Evolutionary conservation across 78 protist species (phyloP), one percentile per base, ranked within the genome.

Genomic region (Tieghemostelium lacteum): DNA sequence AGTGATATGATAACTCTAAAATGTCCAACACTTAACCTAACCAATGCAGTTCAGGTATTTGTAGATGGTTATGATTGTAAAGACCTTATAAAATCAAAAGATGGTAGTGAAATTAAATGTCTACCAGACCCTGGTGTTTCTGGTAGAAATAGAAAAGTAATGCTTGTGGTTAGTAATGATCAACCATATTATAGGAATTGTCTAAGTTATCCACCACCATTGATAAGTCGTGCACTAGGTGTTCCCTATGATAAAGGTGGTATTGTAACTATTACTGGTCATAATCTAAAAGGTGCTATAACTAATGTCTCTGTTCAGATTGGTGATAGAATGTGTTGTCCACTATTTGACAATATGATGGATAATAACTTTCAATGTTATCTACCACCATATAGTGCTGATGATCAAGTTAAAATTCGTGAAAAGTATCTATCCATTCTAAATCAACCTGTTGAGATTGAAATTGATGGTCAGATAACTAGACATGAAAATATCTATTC

Each of bases 151-250:
- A 34, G 24, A 20, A 71, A 71, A 31, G 63, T 71, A 2, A 31
- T 29, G 0, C 3, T 71, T 0, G 33, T 71, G 6, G 20, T 55
- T 0, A 16, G 28, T 28, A 12, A 31, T 19, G 49, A n/a, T 28
- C 57, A 45, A 31, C 77, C 77, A 2, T 52, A 71, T 17, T 71
- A 50, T 33, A 50, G 31, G 4, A 20, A 19, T 8, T 16, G 49
- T 28, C 39, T 71, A 22, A 33, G 29, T 8, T 71, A 71, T 52
- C 77, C 77, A 28, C 50, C 61, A 31, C 77, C 77, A 71, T 50
- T 50, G 31, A 50, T 71, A 0, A 20, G 40, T 2, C 19, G 45
- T 22, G 20, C 50, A 4, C 22, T 52, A 2, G 77, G 77, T 19
- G 24, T 45, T 28, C 29, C 28, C 17, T 31, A 26, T 1, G 24